phyloP scores from a whole-genome alignment of 139 green algal genomes.

The Ulvella scutata region DNA sequence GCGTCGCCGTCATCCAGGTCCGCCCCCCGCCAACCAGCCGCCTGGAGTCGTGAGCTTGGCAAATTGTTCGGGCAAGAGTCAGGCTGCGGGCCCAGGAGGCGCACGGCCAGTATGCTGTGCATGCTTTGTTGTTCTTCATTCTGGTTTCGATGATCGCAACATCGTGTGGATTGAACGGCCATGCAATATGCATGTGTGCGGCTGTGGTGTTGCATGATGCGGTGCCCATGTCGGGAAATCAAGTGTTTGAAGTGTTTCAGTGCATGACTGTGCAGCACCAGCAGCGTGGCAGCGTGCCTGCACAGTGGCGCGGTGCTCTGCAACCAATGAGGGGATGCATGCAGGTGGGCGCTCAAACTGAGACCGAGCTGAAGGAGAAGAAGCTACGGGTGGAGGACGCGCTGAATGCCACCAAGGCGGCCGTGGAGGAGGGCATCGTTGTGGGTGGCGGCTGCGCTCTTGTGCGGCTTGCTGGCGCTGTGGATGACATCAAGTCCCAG shows the following conservation, averaged over 20 bases:
- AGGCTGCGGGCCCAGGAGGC: no score
- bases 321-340: not conserved
- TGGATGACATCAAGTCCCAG: slow-evolving; percentile 67
- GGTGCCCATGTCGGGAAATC: no score
- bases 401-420: slow-evolving; percentile 97
- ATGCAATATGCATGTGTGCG: not conserved
- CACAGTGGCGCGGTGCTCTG: no score
- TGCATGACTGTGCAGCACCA: not conserved
- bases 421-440: slow-evolving; percentile 98
- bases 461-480: slow-evolving; percentile 64
- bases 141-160: not conserved
- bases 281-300: not conserved
- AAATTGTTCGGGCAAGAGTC: no score
- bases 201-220: no score
- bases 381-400: slow-evolving; percentile 99
- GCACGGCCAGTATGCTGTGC: not conserved
- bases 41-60: no score
- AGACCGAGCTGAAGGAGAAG: slow-evolving; percentile 99
- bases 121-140: not conserved
- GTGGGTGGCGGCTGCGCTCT: slow-evolving; percentile 95
- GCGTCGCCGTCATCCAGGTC: slow-evolving; percentile 96
- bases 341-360: slow-evolving; percentile 95
- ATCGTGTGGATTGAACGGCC: not conserved
- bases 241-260: no score
- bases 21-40: no score